Conservation (phyloP, 23 red algal species). For the Pyropia yezoensis region DNA sequence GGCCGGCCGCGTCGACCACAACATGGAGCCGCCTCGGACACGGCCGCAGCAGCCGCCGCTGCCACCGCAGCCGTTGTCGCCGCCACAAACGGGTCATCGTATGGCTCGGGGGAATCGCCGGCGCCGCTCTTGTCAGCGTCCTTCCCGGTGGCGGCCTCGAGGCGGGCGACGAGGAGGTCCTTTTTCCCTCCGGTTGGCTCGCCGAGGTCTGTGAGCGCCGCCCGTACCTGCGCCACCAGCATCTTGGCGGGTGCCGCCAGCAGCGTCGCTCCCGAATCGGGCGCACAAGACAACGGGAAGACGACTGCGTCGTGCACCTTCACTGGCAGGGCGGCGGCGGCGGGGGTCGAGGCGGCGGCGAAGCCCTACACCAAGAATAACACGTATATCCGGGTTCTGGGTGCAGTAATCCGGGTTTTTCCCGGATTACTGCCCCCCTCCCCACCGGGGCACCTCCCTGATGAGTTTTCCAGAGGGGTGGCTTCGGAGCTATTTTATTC, state of each 20-base stretch:
- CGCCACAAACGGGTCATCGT: background rate
- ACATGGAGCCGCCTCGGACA: background rate
- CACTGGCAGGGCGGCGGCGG: too few species aligned
- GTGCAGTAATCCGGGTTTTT: too few species aligned
- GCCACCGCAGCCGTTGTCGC: background rate
- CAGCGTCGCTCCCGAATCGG: background rate
- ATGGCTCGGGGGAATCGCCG: too few species aligned
- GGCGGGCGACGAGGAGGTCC: constrained; percentile 5
- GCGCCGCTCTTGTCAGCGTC: background rate
- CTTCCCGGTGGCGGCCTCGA: background rate
- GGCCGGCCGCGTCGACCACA: background rate
- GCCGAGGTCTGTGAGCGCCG: background rate
- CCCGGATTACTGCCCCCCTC: too few species aligned
- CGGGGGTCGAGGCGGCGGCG: too few species aligned
- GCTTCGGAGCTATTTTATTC: too few species aligned
- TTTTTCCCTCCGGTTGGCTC: background rate
- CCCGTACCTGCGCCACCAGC: background rate
- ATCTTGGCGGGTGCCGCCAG: background rate
- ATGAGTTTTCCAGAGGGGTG: too few species aligned
- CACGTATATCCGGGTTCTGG: too few species aligned
- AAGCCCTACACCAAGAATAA: too few species aligned
- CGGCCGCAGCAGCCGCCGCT: background rate
- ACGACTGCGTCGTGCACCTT: background rate
- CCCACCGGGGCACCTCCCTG: too few species aligned
- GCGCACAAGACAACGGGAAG: constrained; percentile 6